Percentiles rank a stretch among this genome's conserved stretches.
These are phyloP conservation scores for Neonectria faginata DNA, from an alignment of 2,329 filamentous ascomycete genomes.

Conservation along the genomic window DNA sequence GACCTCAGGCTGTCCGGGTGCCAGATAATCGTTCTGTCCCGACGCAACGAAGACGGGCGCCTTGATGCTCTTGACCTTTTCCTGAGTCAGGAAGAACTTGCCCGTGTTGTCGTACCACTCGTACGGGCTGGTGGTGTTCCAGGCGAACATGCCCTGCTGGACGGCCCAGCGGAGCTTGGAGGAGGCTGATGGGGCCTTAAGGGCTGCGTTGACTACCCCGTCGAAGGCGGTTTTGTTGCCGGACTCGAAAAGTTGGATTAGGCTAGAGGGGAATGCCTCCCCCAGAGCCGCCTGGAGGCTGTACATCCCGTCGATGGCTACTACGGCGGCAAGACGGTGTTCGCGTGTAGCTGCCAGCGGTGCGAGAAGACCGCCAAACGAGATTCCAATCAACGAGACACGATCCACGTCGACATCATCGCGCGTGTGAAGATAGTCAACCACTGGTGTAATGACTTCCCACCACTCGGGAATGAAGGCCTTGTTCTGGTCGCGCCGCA, in stretches of 20 bases:
- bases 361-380: conserved; percentile 40
- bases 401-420: conserved; percentile 21
- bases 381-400: conserved; percentile 17
- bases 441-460: conserved; percentile 22
- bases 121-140: conserved; percentile 25
- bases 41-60: conserved; percentile 23
- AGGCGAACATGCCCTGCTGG: conserved; percentile 25
- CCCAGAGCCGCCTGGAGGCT: conserved; percentile 10
- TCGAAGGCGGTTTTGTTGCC: conserved; percentile 25
- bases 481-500: conserved; percentile 25
- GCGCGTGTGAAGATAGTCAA: conserved; percentile 18
- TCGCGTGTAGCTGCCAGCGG: conserved; percentile 27
- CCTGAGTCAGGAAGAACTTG: conserved; percentile 19
- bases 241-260: conserved; percentile 11
- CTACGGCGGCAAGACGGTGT: conserved; percentile 26
- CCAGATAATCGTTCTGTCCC: conserved; percentile 18
- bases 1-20: conserved; percentile 25
- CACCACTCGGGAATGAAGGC: conserved; percentile 29
- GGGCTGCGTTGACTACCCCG: not conserved
- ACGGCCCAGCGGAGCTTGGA: conserved; percentile 24
- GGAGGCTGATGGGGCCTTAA: conserved; percentile 8
- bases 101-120: conserved; percentile 19
- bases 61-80: conserved; percentile 17
- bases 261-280: conserved; percentile 1
- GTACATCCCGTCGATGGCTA: conserved; percentile 29